Evolutionary conservation across 805 yeast genomes (phyloP).

Genomic region (Gaillardinia entomophila): DNA sequence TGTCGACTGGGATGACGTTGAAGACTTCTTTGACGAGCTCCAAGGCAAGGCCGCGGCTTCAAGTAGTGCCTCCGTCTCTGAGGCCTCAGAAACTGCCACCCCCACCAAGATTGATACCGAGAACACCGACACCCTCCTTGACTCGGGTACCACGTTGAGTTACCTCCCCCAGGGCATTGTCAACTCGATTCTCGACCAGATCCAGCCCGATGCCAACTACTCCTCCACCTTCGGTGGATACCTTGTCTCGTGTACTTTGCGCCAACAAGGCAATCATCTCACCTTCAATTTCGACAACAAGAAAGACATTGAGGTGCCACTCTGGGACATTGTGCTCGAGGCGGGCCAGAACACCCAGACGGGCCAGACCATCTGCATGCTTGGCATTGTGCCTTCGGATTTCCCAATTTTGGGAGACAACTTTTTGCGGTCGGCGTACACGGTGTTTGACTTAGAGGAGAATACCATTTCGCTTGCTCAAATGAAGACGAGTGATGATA

Average conservation of each 20-base stretch:
- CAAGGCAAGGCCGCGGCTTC: neutral
- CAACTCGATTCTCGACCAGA: neutral
- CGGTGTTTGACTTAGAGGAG: conserved; percentile 21
- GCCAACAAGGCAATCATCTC: conserved; percentile 5
- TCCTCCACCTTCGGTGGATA: conserved; percentile 3
- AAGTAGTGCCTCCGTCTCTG: neutral
- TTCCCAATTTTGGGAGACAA: conserved; percentile 19
- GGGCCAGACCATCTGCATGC: conserved; percentile 5
- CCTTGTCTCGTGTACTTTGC: conserved; percentile 11
- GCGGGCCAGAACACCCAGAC: conserved; percentile 8
- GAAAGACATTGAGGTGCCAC: conserved; percentile 8
- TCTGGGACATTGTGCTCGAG: conserved; percentile 6
- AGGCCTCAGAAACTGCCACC: conserved; percentile 1
- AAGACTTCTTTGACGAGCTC: neutral
- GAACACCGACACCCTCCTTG: conserved; percentile 40
- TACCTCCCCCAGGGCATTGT: conserved; percentile 31
- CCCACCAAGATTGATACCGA: conserved; percentile 1
- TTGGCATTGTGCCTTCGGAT: conserved; percentile 8
- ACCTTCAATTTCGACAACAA: conserved; percentile 5
- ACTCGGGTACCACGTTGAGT: conserved; percentile 54
- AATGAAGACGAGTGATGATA: conserved; percentile 10
- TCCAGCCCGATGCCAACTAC: conserved; percentile 3
- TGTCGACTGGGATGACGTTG: neutral
- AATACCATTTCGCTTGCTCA: conserved; percentile 19
- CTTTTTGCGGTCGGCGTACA: conserved; percentile 20